Base-by-base conservation (phyloP, 2,329 filamentous ascomycete species). In the Claviceps quebecensis region DNA sequence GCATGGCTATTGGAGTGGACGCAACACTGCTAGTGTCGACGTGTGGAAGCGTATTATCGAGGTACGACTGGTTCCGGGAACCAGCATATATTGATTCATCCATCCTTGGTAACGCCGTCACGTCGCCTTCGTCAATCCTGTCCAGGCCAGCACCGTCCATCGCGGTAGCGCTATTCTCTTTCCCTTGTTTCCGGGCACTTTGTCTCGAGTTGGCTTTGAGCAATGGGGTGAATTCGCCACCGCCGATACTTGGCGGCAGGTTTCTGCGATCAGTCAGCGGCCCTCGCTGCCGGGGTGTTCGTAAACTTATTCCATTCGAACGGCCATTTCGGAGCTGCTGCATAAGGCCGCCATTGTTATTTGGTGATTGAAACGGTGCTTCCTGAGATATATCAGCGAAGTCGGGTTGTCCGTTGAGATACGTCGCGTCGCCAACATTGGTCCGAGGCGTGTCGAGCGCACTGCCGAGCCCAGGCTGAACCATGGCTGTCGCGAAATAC, bases 201-300 rank as follows among this genome's bases (percentile, higher is more conserved):
- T 74, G 90, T 74, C 71, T 75, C 63, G 78, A 84, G n/a, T 77
- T 81, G 23, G 72, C 88, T 67, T 95, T 95, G 64, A 98, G 80
- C 58, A 98, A 72, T 0, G 94, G 93, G 0, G 93, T 98, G 66
- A 98, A 98, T 61, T 98, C 94, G 59, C 82, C 83, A 50, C 78
- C 80, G 45, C 74, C 78, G 43, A 83, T 69, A 56, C 77, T 76
- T 39, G 75, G 72, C 22, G 83, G 84, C 22, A 88, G 73, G 60
- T 88, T 93, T 60, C 80, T 80, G 58, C 81, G 77, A 65, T 86
- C 80, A 55, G 78, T 77, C 43, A 95, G 76, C 19, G 84, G 81
- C 17, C 82, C 79, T 56, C 86, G 58, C 34, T 78, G 77, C 56
- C 84, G 81, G 36, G 91, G 91, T 49, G 91, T 95, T 60, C 79